These are phyloP conservation scores for Cladosporium sp. DNA, from an alignment of 2,329 filamentous ascomycete species.

Conservation along the genomic window DNA sequence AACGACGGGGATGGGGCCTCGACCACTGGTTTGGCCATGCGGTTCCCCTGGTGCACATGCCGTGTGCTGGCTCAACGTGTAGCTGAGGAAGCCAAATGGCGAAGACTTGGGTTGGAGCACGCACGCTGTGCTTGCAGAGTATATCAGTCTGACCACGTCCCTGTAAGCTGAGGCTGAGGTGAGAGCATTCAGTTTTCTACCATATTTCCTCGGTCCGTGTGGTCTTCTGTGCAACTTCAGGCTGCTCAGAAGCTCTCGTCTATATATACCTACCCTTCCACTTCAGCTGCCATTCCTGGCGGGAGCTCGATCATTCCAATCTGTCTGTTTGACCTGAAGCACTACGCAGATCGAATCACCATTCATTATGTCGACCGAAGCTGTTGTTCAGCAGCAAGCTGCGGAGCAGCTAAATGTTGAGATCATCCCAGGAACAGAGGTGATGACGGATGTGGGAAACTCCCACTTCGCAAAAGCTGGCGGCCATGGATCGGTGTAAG, in stretches of 20 bases:
- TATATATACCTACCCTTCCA: too few species aligned
- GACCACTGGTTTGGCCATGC: not conserved
- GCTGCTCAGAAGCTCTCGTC: too few species aligned
- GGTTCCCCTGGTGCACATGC: not conserved
- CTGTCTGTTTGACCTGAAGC: too few species aligned
- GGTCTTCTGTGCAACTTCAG: too few species aligned
- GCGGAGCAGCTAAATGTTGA: slow-evolving; percentile 24
- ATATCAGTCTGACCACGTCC: not conserved
- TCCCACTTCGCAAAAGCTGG: slow-evolving; percentile 25
- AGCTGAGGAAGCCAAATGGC: not conserved
- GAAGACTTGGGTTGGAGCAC: too few species aligned
- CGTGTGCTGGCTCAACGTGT: not conserved
- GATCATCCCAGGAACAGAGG: slow-evolving; percentile 27
- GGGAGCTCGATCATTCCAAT: too few species aligned
- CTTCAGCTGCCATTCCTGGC: too few species aligned
- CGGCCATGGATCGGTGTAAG: slow-evolving; percentile 25
- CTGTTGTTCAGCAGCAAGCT: slow-evolving; percentile 13
- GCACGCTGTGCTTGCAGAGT: not conserved
- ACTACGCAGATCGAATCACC: not conserved
- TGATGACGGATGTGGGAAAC: slow-evolving; percentile 27
- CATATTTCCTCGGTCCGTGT: not conserved
- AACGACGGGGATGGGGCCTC: not conserved
- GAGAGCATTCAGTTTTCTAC: not conserved
- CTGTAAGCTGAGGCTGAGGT: not conserved
- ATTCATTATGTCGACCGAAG: not conserved